phyloP scores from a whole-genome alignment of 1,284 basidiomycete species.

The Mycena sp. region DNA sequence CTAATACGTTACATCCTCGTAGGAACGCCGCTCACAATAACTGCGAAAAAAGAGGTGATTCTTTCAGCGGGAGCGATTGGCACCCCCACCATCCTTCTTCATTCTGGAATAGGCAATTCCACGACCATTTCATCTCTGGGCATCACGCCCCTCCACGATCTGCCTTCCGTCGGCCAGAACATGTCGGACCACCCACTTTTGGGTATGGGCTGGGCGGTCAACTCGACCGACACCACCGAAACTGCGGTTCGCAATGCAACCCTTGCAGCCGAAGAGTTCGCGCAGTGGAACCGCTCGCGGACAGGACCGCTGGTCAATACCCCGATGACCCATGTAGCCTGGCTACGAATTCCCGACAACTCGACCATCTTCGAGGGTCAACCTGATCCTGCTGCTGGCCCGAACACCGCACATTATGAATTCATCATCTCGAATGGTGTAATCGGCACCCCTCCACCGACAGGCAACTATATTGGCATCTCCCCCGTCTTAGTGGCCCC shows the following conservation, averaged over 20 bases:
- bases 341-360: constrained; percentile 28
- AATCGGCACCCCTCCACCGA: constrained; percentile 4
- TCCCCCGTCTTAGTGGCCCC: constrained; percentile 23
- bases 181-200: constrained; percentile 50
- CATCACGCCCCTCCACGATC: constrained; percentile 40
- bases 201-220: constrained; percentile 34
- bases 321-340: constrained; percentile 23
- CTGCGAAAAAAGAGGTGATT: constrained; percentile 42
- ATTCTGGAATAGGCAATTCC: constrained; percentile 49
- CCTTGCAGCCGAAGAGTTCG: constrained; percentile 16
- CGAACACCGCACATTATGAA: constrained; percentile 31
- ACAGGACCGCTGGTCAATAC: constrained; percentile 26
- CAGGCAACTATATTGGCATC: constrained; percentile 27
- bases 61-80: constrained; percentile 42
- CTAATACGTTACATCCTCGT: background rate
- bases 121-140: constrained; percentile 37
- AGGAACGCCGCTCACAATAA: constrained; percentile 14
- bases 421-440: constrained; percentile 28
- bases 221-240: constrained; percentile 36
- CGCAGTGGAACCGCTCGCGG: constrained; percentile 18
- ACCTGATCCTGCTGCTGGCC: constrained; percentile 30
- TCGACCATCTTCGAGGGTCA: constrained; percentile 18
- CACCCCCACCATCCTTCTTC: constrained; percentile 48
- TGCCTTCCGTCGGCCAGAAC: constrained; percentile 49
- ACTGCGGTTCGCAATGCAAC: constrained; percentile 32